A percentile compares a stretch with the other conserved stretches of the same genome.
phyloP scores from a whole-genome alignment of 345 rosid genomes.

The Cardamine chenopodiifolia region DNA sequence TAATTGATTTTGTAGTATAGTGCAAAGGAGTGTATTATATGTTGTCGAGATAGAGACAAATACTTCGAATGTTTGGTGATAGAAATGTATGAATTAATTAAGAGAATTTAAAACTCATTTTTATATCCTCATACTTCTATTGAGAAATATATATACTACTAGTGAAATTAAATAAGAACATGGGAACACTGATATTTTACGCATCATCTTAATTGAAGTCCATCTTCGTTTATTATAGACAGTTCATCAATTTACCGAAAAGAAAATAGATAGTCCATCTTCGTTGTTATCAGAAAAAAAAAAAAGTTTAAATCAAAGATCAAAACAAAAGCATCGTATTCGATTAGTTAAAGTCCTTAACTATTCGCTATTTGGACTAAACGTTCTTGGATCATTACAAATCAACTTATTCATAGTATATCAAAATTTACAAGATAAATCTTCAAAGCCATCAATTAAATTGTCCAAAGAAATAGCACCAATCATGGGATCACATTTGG shows the following conservation, averaged over 20 bases:
- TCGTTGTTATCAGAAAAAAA: neutral
- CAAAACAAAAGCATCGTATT: conserved; percentile 9
- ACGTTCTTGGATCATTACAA: neutral
- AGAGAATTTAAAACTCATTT: neutral
- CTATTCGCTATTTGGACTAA: neutral
- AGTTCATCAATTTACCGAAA: neutral
- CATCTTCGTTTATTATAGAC: neutral
- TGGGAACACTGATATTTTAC: neutral
- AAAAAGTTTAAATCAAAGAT: neutral
- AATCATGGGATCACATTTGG: conserved; percentile 30
- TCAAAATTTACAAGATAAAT: neutral
- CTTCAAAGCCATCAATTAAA: conserved; percentile 7
- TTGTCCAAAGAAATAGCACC: conserved; percentile 11
- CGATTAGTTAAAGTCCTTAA: neutral
- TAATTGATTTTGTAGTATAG: conserved; percentile 16
- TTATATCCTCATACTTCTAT: neutral
- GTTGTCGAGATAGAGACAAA: conserved; percentile 44
- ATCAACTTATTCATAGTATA: conserved; percentile 1
- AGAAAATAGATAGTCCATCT: conserved; percentile 2
- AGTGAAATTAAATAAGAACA: neutral
- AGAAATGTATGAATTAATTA: conserved; percentile 31
- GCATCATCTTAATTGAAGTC: neutral
- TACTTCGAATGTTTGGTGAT: conserved; percentile 43
- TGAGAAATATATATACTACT: neutral
- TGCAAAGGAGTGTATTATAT: conserved; percentile 26